Evolutionary conservation across 768 basidiomycete genomes (phyloP), one percentile per base, ranked within the genome.

Genomic region (Strobilomyces confusus): DNA sequence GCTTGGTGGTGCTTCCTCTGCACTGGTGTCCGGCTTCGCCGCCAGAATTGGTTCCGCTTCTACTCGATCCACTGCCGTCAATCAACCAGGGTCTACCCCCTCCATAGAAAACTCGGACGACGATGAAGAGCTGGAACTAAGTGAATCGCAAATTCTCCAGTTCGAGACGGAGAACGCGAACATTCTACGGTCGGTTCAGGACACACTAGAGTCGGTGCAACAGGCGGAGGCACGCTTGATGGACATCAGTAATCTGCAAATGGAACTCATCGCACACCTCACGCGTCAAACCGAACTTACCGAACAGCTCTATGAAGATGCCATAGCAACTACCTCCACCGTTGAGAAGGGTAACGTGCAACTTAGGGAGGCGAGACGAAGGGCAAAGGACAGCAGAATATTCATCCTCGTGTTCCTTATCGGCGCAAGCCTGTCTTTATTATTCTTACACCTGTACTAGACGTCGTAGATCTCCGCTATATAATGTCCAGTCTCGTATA

Each of bases 231-330:
- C 89, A 42, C 84, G 90, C 32, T 72, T 99, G 51, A 78, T 94
- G 75, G 95, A 98, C 64, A 98, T 99, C 63, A 90, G 90, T 61
- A 80, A 89, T 38, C 73, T 99, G 52, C 97, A 99, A 75, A 86
- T 89, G 74, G 91, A 98, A 69, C 77, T 99, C 59, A 84, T 97
- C 46, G 76, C 81, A 14, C 93, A 98, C 66, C 78, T 99, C 37
- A 87, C 88, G 33, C 80, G 77, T 63, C 97, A 99, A 76, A 89
- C 89, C 3, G 95, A 95, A 73, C 71, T 94, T 59, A 93, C 94
- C 11, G 95, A 98, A 63, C 84, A 92, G 69, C 73, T 99, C 55
- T 97, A 92, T 65, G 93, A 97, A 60, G 95, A 99, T 64, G 95
- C 93, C 9, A 86, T 97, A 49, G 82, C 87, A 2, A 90, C 89